phyloP scores from a whole-genome alignment of 192 early-diverging fungal genomes.

The Backusella liffmaniae region DNA sequence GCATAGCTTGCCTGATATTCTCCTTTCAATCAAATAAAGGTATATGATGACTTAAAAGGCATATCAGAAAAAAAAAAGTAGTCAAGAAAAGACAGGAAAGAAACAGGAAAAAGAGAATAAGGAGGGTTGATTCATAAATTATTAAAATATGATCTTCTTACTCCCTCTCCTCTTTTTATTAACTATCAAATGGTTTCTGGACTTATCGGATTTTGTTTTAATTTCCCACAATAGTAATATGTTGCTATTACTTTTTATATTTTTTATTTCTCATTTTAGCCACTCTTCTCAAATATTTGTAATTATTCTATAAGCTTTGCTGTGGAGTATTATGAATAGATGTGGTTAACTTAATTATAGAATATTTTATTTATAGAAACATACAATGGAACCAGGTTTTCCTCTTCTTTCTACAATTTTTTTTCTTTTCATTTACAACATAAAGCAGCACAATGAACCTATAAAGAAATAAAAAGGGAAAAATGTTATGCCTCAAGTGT shows the following conservation, averaged over 20 bases:
- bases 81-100: background rate
- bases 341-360: no score
- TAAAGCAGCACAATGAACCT: background rate
- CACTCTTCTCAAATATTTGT: background rate
- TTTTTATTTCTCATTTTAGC: background rate
- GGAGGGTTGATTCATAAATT: background rate
- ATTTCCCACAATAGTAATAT: background rate
- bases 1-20: constrained; percentile 9
- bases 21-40: background rate
- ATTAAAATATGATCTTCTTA: background rate
- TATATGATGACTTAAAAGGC: background rate
- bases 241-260: background rate
- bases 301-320: background rate
- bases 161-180: background rate
- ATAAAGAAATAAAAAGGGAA: background rate
- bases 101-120: background rate
- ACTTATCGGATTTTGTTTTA: background rate
- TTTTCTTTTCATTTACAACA: background rate
- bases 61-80: background rate
- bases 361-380: background rate
- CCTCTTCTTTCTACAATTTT: background rate
- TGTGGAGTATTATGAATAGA: background rate
- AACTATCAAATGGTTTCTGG: background rate
- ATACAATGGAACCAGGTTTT: background rate
- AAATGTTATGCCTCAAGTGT: background rate